Percentiles rank a stretch among this genome's conserved stretches.
Conservation (phyloP, 495 filamentous ascomycete species). For the Penicillium salamii region DNA sequence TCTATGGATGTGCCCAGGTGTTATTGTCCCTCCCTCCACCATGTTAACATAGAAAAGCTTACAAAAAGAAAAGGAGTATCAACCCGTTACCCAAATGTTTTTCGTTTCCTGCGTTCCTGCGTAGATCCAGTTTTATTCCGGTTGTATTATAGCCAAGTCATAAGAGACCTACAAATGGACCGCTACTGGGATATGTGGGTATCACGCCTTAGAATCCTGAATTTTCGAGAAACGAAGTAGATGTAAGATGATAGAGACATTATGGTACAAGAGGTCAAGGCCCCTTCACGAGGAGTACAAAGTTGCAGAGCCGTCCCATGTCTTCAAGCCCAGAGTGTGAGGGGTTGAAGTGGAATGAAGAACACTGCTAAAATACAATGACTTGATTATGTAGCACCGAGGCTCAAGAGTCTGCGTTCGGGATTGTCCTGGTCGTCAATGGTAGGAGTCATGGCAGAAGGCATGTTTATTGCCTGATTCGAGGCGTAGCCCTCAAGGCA, state of each 20-base stretch:
- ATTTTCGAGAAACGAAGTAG: too few relatives aligned
- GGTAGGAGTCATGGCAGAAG: background rate
- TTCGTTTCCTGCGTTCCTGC: too few relatives aligned
- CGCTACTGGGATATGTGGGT: too few relatives aligned
- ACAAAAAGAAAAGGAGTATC: background rate
- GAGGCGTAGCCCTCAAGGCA: background rate
- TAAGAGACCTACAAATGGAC: too few relatives aligned
- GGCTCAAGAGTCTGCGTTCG: background rate
- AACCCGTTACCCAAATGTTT: too few relatives aligned
- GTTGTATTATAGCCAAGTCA: too few relatives aligned
- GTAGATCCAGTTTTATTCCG: too few relatives aligned
- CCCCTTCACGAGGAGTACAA: background rate
- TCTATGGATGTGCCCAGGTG: too few relatives aligned
- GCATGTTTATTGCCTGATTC: background rate
- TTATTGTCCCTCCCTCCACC: background rate
- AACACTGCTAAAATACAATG: conserved; percentile 1
- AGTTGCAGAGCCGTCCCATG: background rate
- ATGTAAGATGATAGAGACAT: background rate
- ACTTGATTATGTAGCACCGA: background rate
- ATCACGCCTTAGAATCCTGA: too few relatives aligned
- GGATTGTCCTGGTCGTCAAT: background rate
- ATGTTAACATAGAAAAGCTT: background rate
- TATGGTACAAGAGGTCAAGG: background rate
- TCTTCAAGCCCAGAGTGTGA: background rate
- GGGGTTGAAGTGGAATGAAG: background rate